These are phyloP conservation scores for Sclerospora graminicola DNA, from an alignment of 352 stramenopile genomes.

Conservation along the genomic window DNA sequence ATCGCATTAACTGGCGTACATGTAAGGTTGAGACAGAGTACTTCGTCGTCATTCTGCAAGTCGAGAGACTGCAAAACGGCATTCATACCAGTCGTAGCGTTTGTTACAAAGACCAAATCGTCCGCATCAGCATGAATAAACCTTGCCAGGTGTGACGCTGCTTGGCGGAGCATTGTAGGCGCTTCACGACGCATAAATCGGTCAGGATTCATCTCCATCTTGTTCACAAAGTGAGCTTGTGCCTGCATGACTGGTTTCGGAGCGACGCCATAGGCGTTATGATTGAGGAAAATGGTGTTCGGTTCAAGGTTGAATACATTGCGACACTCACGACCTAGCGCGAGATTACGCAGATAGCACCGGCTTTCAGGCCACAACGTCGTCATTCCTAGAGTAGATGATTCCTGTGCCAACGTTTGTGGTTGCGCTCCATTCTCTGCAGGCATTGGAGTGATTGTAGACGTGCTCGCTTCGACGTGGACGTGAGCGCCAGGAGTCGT, in stretches of 20 bases:
- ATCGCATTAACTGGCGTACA: conserved; percentile 31
- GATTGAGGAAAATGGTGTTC: conserved; percentile 72
- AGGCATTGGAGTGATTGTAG: conserved; percentile 1
- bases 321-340: conserved; percentile 57
- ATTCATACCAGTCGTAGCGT: conserved; percentile 79
- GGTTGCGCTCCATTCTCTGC: conserved; percentile 6
- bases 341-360: conserved; percentile 42
- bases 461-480: background rate
- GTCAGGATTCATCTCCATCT: conserved; percentile 83
- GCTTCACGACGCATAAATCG: conserved; percentile 71
- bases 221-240: conserved; percentile 77
- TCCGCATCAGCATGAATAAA: conserved; percentile 68
- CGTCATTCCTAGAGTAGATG: conserved; percentile 37
- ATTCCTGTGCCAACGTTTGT: background rate
- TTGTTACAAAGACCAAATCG: conserved; percentile 81
- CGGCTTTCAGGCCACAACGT: conserved; percentile 57
- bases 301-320: conserved; percentile 75
- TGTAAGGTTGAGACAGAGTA: conserved; percentile 81
- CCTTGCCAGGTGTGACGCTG: conserved; percentile 43
- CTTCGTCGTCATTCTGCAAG: conserved; percentile 81
- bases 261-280: conserved; percentile 70
- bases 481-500: conserved; percentile 10
- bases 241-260: conserved; percentile 70
- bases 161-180: conserved; percentile 49
- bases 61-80: conserved; percentile 76